Evolutionary conservation across 805 yeast genomes (phyloP), one percentile per base, ranked within the genome.

Genomic region (Kuraishia floccosa): DNA sequence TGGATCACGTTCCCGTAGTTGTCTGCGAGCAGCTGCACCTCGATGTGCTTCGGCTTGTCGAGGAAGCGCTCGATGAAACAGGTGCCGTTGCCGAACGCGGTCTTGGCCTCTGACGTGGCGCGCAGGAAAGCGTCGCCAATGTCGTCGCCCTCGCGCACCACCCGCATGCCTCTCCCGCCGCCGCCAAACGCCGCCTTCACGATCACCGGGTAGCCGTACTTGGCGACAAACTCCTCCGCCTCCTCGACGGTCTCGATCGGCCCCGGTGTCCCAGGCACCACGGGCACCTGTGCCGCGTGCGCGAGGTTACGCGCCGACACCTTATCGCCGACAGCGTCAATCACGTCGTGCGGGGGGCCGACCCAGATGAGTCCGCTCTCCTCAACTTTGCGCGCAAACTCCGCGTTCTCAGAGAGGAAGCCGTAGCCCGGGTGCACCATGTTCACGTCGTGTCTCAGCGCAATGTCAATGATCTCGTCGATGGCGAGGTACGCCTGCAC

Each of bases 121-220:
- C 98, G 79, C 48, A 68, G 61, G 64, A 91, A 89, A 23, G 97
- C 96, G 54, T 89, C 96, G 28, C 54, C 78, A 36, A 89, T 73
- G 55, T 78, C 84, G 46, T 91, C 98, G 47, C 96, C 96, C 58
- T 89, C 96, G 50, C 93, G 70, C 27, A 89, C 98, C 31, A 89
- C 98, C 64, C 98, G 78, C 97, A 89, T 91, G 72, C 98, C 98
- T 63, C 97, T 77, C 52, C 98, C 98, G 68, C 98, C 98, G 63
- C 98, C 98, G 56, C 98, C 98, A 51, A 82, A 91, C 24, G 98
- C 98, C 28, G 98, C 98, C 62, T 89, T 89, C 61, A 89, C 86
- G 59, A 89, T 89, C 30, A 91, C 97, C 6, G 98, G 98, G 61
- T 56, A 87, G 20, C 98, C 98, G 56, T 89, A 70, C 59, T 85